phyloP scores from a whole-genome alignment of 345 rosid species.

The Arabidopsis thaliana region DNA sequence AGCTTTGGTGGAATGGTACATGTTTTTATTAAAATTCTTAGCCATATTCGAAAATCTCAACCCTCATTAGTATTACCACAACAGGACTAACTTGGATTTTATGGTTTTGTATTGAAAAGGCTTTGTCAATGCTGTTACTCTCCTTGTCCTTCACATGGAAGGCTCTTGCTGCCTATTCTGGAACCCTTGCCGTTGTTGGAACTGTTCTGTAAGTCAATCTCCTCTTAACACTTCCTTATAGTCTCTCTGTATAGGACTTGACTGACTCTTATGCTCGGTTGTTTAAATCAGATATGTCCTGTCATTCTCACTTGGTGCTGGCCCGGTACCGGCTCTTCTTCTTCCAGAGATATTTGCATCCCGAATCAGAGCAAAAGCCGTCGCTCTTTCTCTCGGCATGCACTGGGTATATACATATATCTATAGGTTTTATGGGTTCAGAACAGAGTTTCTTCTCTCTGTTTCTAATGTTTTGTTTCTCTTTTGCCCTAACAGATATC shows the following conservation, averaged over 20 bases:
- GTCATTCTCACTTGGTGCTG: constrained; percentile 98
- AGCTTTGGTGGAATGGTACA: constrained; percentile 96
- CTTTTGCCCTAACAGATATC: constrained; percentile 62
- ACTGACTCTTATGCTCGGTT: neutral
- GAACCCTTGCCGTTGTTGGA: constrained; percentile 88
- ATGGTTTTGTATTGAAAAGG: constrained; percentile 52
- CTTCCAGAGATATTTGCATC: constrained; percentile 96
- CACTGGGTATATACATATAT: constrained; percentile 74
- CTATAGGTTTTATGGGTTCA: neutral
- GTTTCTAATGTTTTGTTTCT: constrained; percentile 3
- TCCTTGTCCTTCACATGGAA: constrained; percentile 95
- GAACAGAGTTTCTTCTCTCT: neutral
- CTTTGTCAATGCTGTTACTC: constrained; percentile 88
- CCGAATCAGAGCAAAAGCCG: constrained; percentile 97
- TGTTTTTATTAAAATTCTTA: neutral
- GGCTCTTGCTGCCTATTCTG: constrained; percentile 90
- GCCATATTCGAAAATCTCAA: constrained; percentile 5
- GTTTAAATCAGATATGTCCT: constrained; percentile 71
- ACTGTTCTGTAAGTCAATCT: constrained; percentile 82
- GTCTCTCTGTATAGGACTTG: constrained; percentile 2
- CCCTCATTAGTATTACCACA: neutral
- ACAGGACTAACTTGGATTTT: neutral
- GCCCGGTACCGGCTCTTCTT: constrained; percentile 99
- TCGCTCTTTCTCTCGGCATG: constrained; percentile 90
- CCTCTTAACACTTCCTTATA: neutral